These are phyloP conservation scores for Aspergillus fumigatiaffinis DNA, from an alignment of 2,329 filamentous ascomycete genomes.

Conservation along the genomic window DNA sequence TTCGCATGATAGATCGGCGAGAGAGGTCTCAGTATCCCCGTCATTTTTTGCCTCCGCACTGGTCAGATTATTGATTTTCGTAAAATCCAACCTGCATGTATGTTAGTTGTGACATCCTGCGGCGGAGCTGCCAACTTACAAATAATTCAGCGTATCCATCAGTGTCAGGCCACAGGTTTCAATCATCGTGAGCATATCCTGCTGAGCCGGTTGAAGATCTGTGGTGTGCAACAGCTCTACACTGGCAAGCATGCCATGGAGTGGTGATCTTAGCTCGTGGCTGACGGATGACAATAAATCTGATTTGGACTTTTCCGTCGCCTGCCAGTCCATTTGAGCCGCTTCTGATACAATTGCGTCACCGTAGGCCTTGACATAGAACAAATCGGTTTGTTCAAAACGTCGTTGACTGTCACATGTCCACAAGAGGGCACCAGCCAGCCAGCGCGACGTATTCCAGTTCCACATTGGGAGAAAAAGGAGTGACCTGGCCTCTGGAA, in stretches of 20 bases:
- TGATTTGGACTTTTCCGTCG: slow-evolving; percentile 46
- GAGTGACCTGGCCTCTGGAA: slow-evolving; percentile 23
- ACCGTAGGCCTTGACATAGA: slow-evolving; percentile 33
- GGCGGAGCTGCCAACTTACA: slow-evolving; percentile 15
- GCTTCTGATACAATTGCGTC: slow-evolving; percentile 34
- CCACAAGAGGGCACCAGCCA: slow-evolving; percentile 30
- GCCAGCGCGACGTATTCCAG: slow-evolving; percentile 30
- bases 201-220: slow-evolving; percentile 36
- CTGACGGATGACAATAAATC: slow-evolving; percentile 52
- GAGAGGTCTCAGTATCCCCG: slow-evolving; percentile 1
- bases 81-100: slow-evolving; percentile 26
- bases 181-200: slow-evolving; percentile 45
- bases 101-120: slow-evolving; percentile 3
- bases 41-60: slow-evolving; percentile 9
- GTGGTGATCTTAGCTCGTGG: slow-evolving; percentile 49
- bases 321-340: slow-evolving; percentile 29
- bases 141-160: slow-evolving; percentile 45
- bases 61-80: slow-evolving; percentile 33
- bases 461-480: slow-evolving; percentile 35
- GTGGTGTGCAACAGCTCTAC: slow-evolving; percentile 49
- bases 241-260: slow-evolving; percentile 48
- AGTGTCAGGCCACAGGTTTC: slow-evolving; percentile 50
- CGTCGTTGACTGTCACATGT: slow-evolving; percentile 16
- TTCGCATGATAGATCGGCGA: slow-evolving; percentile 23
- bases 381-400: slow-evolving; percentile 25